A percentile compares a stretch with the other conserved stretches of the same genome.
Evolutionary conservation across 2,329 filamentous ascomycete species (phyloP).

Genomic region (Xylogone sp.): DNA sequence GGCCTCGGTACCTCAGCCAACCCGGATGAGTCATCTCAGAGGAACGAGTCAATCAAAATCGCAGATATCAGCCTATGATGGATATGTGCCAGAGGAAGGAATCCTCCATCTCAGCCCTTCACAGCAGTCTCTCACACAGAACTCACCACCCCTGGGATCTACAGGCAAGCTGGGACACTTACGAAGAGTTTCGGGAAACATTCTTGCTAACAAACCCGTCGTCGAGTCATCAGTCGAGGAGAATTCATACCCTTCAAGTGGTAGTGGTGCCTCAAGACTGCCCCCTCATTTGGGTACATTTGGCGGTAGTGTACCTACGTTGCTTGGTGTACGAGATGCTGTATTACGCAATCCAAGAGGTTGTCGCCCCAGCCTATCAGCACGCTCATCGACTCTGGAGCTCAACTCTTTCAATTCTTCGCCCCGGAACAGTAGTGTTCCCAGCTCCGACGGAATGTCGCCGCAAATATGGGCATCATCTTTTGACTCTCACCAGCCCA

Average conservation of each 20-base stretch:
- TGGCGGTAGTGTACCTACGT: constrained; percentile 32
- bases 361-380: neutral
- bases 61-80: neutral
- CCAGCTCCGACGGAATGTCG: neutral
- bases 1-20: constrained; percentile 9
- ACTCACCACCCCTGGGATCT: constrained; percentile 7
- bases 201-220: constrained; percentile 22
- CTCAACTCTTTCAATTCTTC: neutral
- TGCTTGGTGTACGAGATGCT: constrained; percentile 51
- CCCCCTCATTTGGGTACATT: constrained; percentile 2
- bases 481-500: constrained; percentile 54
- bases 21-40: neutral
- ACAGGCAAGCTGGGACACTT: constrained; percentile 3
- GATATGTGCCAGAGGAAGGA: constrained; percentile 4
- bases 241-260: constrained; percentile 10
- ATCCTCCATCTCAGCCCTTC: constrained; percentile 10
- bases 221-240: constrained; percentile 33
- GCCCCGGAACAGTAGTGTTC: neutral
- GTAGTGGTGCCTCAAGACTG: neutral
- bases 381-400: neutral
- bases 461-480: constrained; percentile 10
- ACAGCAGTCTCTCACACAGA: constrained; percentile 5
- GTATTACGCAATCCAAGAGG: constrained; percentile 33
- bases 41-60: neutral
- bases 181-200: neutral